phyloP scores from a whole-genome alignment of 768 basidiomycete genomes.

The Suillus placidus region DNA sequence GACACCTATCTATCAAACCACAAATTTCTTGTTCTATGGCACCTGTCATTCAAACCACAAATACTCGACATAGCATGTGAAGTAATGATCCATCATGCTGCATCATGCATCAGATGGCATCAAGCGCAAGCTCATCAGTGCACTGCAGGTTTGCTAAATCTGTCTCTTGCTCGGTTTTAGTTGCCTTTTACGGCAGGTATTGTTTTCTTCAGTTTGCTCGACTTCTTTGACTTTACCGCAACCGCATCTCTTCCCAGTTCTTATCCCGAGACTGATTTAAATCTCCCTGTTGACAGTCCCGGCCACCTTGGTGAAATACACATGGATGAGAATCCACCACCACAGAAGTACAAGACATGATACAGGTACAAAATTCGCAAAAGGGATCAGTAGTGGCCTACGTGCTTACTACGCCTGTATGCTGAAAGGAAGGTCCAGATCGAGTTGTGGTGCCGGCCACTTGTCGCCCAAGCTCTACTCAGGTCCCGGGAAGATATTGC shows the following conservation, averaged over 20 bases:
- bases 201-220: slow-evolving; percentile 1
- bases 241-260: neutral
- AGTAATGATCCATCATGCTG: neutral
- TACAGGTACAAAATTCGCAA: neutral
- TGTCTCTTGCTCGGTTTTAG: neutral
- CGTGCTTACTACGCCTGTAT: neutral
- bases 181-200: neutral
- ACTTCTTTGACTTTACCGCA: neutral
- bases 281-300: neutral
- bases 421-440: slow-evolving; percentile 4
- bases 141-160: neutral
- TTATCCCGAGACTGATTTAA: neutral
- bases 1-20: neutral
- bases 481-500: neutral
- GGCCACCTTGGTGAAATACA: neutral
- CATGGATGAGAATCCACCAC: neutral
- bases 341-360: neutral
- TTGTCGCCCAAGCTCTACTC: neutral
- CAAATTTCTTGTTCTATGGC: neutral
- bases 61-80: neutral
- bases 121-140: neutral
- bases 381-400: neutral
- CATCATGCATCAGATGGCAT: too few relatives aligned
- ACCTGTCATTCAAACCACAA: neutral
- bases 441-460: neutral